A percentile compares a stretch with the other conserved stretches of the same genome.
Evolutionary conservation across 345 rosid species (phyloP).

Genomic region (Dimocarpus longan): DNA sequence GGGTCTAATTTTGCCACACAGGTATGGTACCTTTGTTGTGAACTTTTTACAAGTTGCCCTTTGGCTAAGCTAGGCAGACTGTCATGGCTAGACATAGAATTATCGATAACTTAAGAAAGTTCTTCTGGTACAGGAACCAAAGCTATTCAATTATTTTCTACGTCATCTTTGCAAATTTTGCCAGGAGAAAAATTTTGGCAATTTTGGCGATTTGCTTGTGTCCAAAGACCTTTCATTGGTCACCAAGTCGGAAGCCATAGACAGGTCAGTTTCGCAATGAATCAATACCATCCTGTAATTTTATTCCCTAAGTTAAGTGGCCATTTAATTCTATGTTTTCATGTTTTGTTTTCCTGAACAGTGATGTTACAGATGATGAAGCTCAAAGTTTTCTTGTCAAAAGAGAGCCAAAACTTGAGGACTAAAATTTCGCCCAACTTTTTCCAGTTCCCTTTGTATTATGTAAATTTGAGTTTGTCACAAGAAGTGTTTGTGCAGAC

Average conservation of each 20-base stretch:
- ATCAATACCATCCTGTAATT: background rate
- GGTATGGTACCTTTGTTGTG: background rate
- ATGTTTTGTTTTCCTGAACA: constrained; percentile 33
- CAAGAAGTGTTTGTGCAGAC: too few relatives aligned
- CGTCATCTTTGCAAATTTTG: constrained; percentile 41
- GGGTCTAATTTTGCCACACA: background rate
- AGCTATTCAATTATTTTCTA: constrained; percentile 70
- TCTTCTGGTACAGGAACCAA: constrained; percentile 69
- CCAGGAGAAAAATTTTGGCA: constrained; percentile 35
- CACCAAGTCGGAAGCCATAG: constrained; percentile 77
- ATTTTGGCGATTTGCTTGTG: constrained; percentile 49
- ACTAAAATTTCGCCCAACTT: too few relatives aligned
- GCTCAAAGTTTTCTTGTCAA: constrained; percentile 48
- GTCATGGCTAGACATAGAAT: background rate
- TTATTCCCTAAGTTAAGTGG: background rate
- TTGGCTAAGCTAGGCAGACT: background rate
- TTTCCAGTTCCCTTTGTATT: too few relatives aligned
- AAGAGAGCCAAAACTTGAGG: constrained; percentile 37
- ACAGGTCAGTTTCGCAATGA: constrained; percentile 56
- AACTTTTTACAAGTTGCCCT: background rate
- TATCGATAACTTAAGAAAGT: constrained; percentile 2
- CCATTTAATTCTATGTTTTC: constrained; percentile 14
- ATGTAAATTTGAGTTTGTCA: too few relatives aligned
- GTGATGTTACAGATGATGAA: constrained; percentile 68
- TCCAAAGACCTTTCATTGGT: constrained; percentile 58